Evolutionary conservation across 495 filamentous ascomycete species (phyloP), one percentile per base, ranked within the genome.

Genomic region (Xylaria palmicola): DNA sequence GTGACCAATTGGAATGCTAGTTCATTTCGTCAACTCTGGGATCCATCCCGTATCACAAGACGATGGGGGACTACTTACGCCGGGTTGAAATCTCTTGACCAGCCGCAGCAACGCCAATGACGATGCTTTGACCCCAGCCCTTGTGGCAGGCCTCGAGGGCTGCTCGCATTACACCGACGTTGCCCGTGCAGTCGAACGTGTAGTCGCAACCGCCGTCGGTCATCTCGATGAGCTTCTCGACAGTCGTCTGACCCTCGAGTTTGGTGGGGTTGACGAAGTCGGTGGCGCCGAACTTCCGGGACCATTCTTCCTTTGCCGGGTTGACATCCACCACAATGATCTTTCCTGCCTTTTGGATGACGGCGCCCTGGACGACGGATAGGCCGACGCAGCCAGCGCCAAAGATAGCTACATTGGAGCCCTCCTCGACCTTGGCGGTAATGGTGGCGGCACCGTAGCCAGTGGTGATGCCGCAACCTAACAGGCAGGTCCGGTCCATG

Each of bases 161-260:
- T 29, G 90, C 90, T 60, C 94, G 85, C 94, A 98, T 98, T 36
- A 98, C 94, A 53, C 87, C 83, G 26, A 97, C 92, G 69, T 98
- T 98, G 19, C 94, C 94, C 4, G 94, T 98, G 80, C 94, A 98
- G 79, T 98, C 94, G 72, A 98, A 98, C 48, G 94, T 98, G 79
- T 98, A 98, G 79, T 98, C 94, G 72, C 92, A 94, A 17, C 94
- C 94, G 60, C 94, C 94, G 73, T 98, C 94, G n/a, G 94, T 98
- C 89, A 98, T 91, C 79, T 98, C 94, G 65, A 97, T 87, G 59
- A 98, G 81, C 77, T 90, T 83, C 68, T 95, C 91, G 74, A 95
- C 90, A 59, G 97, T 88, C 56, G 82, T 91, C 83, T 91, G 85
- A 49, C 84, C 84, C 49, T 83, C 77, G 45, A 97, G 75, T 75